Evolutionary conservation across 1,284 basidiomycete species (phyloP).

Genomic region (Apiotrichum gamsii): DNA sequence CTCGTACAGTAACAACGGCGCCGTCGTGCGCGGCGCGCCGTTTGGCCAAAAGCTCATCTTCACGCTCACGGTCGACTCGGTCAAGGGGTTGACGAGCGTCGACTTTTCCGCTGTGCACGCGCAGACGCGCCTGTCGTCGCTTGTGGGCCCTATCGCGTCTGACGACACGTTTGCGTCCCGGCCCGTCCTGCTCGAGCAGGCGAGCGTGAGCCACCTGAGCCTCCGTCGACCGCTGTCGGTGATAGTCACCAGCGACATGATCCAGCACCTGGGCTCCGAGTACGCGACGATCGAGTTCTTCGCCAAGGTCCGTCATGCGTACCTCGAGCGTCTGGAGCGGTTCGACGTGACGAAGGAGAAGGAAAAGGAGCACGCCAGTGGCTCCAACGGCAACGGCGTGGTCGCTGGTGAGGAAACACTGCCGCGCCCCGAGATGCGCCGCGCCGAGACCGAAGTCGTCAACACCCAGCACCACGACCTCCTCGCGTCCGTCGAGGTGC

Average conservation of each 20-base stretch:
- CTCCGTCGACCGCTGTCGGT: slow-evolving; percentile 75
- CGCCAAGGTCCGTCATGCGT: slow-evolving; percentile 68
- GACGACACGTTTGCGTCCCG: slow-evolving; percentile 78
- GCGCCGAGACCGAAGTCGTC: slow-evolving; percentile 88
- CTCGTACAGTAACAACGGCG: slow-evolving; percentile 8
- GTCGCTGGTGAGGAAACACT: background rate
- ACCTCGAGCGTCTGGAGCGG: slow-evolving; percentile 76
- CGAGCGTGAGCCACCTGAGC: slow-evolving; percentile 66
- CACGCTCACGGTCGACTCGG: slow-evolving; percentile 71
- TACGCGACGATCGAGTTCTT: slow-evolving; percentile 86
- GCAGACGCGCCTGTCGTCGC: slow-evolving; percentile 74
- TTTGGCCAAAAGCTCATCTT: slow-evolving; percentile 73
- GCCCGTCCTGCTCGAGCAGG: slow-evolving; percentile 65
- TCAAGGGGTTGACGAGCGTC: slow-evolving; percentile 74
- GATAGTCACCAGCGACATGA: slow-evolving; percentile 64
- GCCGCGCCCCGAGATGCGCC: slow-evolving; percentile 62
- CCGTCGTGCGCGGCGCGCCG: slow-evolving; percentile 42
- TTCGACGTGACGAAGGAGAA: slow-evolving; percentile 40
- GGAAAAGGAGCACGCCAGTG: background rate
- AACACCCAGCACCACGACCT: slow-evolving; percentile 83
- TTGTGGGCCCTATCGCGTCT: slow-evolving; percentile 62
- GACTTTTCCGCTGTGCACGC: slow-evolving; percentile 78
- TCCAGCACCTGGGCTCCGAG: slow-evolving; percentile 63
- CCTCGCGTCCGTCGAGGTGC: slow-evolving; percentile 75
- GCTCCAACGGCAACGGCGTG: background rate